Percentiles rank a stretch among this genome's conserved stretches.
phyloP scores from a whole-genome alignment of 768 basidiomycete genomes.

The Mrakia frigida region DNA sequence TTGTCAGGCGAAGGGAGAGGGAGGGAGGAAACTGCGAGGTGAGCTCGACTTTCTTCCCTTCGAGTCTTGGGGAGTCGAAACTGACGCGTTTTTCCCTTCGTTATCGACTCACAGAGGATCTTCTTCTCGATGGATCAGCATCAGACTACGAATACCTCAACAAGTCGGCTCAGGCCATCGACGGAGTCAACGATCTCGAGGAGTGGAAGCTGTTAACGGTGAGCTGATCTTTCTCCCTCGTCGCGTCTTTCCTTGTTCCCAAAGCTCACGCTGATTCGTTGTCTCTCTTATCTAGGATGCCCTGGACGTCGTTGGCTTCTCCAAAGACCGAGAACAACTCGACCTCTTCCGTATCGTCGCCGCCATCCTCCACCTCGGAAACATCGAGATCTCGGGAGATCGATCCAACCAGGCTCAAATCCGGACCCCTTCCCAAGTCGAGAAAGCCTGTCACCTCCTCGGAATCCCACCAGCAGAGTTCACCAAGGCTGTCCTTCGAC shows the following conservation, averaged over 20 bases:
- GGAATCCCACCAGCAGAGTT: conserved; percentile 85
- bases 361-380: conserved; percentile 90
- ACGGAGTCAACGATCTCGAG: conserved; percentile 84
- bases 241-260: not conserved
- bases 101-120: conserved; percentile 52
- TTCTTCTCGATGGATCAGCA: conserved; percentile 67
- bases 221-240: conserved; percentile 32
- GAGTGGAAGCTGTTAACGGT: conserved; percentile 82
- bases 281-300: conserved; percentile 46
- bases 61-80: not conserved
- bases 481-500: conserved; percentile 77
- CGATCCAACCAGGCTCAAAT: conserved; percentile 70
- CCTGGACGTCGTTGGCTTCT: conserved; percentile 83
- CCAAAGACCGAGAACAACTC: conserved; percentile 65
- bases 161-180: conserved; percentile 82
- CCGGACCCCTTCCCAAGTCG: conserved; percentile 49
- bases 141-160: conserved; percentile 88
- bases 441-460: conserved; percentile 75
- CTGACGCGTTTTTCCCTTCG: not conserved
- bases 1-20: conserved; percentile 53
- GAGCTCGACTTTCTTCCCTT: conserved; percentile 34
- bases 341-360: conserved; percentile 92
- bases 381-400: conserved; percentile 73
- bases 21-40: conserved; percentile 59
- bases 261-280: not conserved